Base-by-base conservation (phyloP, 2,329 filamentous ascomycete species). In the Fusarium pilosicola region DNA sequence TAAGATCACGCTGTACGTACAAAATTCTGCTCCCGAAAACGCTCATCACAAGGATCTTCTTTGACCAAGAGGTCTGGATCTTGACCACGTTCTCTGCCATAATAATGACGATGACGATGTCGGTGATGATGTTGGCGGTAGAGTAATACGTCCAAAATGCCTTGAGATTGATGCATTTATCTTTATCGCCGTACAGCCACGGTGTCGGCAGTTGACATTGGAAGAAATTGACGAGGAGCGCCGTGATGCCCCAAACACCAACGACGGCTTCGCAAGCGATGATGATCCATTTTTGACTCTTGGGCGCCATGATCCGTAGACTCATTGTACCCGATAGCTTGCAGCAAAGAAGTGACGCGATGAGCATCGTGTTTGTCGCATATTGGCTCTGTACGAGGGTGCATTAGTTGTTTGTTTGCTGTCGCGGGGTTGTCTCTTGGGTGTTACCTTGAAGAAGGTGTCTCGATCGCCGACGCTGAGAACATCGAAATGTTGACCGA, bases 21-120 rank as follows among this genome's bases (percentile, higher is more conserved):
- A 80, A 58, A 10, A 80, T 78, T 56, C 79, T 76, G 39, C 79
- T 79, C 0, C 79, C 79, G 42, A 80, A 80, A 9, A 80, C 79
- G 12, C 72, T 58, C 34, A 80, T 80, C 5, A 80, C 79, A 13
- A 80, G 39, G 0, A 66, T 61, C 69, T 77, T 80, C 52, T 80
- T 80, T 2, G 70, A 68, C 70, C 65, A 73, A 0, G 77, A 76
- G 1, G 78, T 80, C 18, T 80, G 78, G 38, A 80, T 80, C 52
- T 74, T 79, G 22, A 75, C 51, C 4, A 79, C 76, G 30, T 77
- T 79, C 9, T 79, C 76, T 1, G 67, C 62, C 77, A 80, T 79
- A 8, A 81, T 61, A 0, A 77, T 58, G 6, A 81, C 71, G 3
- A 78, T 75, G 1, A 64, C 62, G 6, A 81, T 49, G 36, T 82